Percentiles rank a stretch among this genome's conserved stretches.
Conservation (phyloP, 192 early-diverging fungal species). For the Lobulomyces angularis region DNA sequence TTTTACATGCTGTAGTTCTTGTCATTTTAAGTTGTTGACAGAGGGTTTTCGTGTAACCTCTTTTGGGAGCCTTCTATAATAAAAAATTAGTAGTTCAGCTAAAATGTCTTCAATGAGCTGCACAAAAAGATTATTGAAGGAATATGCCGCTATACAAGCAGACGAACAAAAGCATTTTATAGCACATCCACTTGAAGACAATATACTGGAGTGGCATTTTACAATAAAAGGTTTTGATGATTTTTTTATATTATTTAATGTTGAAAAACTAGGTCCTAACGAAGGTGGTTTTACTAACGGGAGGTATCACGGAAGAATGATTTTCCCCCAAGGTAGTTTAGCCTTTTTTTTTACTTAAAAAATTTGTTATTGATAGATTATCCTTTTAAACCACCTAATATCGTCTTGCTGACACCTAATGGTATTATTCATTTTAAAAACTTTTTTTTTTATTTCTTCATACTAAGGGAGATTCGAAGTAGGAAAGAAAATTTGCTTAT, state of each 20-base stretch:
- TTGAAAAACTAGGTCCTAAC: slow-evolving; percentile 61
- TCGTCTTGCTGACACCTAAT: slow-evolving; percentile 38
- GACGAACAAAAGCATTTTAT: slow-evolving; percentile 60
- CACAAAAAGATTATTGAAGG: slow-evolving; percentile 75
- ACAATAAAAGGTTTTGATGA: not conserved
- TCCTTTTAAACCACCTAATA: slow-evolving; percentile 26
- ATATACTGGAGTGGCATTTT: slow-evolving; percentile 79
- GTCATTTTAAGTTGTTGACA: too few species aligned
- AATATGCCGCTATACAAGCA: slow-evolving; percentile 54
- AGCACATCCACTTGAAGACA: slow-evolving; percentile 68
- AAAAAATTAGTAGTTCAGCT: too few species aligned
- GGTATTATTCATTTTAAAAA: slow-evolving; percentile 1
- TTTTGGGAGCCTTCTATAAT: too few species aligned
- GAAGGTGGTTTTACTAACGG: slow-evolving; percentile 78
- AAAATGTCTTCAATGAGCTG: too few species aligned
- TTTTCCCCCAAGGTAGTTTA: slow-evolving; percentile 63
- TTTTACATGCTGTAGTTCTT: too few species aligned
- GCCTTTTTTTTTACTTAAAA: not conserved
- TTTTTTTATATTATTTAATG: not conserved
- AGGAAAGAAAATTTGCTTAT: slow-evolving; percentile 88
- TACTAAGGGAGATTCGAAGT: slow-evolving; percentile 69
- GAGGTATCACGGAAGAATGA: slow-evolving; percentile 81
- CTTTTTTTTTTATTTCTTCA: not conserved
- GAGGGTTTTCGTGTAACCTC: too few species aligned
- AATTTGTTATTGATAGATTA: not conserved